Conservation (phyloP, 163 green algal species). For the Scenedesmus sp. region DNA sequence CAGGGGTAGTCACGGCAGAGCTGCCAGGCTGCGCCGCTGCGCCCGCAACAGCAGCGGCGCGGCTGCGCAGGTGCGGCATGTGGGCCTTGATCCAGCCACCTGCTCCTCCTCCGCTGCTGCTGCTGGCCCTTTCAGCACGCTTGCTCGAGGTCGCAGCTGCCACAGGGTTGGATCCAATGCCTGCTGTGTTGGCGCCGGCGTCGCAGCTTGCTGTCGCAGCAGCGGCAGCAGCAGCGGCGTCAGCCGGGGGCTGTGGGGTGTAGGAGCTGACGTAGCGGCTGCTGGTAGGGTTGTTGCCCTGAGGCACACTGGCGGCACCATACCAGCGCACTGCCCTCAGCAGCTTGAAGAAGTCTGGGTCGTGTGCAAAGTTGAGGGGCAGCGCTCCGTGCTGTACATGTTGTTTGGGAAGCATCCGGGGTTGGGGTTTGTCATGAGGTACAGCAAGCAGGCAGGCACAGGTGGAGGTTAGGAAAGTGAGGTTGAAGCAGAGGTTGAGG, state of each 20-base stretch:
- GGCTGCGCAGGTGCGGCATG: slow-evolving; percentile 4
- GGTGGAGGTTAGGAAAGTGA: neutral
- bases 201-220: neutral
- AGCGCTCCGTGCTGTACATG: slow-evolving; percentile 21
- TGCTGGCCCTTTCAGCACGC: neutral
- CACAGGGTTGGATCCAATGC: neutral
- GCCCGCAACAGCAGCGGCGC: neutral
- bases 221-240: neutral
- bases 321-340: slow-evolving; percentile 48
- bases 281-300: slow-evolving; percentile 41
- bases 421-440: neutral
- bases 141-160: neutral
- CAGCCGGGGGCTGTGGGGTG: neutral
- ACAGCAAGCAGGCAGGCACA: neutral
- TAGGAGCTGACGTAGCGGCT: slow-evolving; percentile 9
- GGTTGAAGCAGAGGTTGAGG: too few relatives aligned
- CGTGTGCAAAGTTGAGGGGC: slow-evolving; percentile 42
- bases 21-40: slow-evolving; percentile 12
- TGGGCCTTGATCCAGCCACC: slow-evolving; percentile 18
- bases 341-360: slow-evolving; percentile 51
- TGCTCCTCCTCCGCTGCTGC: neutral
- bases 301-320: slow-evolving; percentile 20
- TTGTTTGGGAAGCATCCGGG: neutral
- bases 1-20: neutral
- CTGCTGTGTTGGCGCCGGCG: neutral